Conservation (phyloP, 176 grass and related monocot species). For the Rhipidocladum racemiflorum region DNA sequence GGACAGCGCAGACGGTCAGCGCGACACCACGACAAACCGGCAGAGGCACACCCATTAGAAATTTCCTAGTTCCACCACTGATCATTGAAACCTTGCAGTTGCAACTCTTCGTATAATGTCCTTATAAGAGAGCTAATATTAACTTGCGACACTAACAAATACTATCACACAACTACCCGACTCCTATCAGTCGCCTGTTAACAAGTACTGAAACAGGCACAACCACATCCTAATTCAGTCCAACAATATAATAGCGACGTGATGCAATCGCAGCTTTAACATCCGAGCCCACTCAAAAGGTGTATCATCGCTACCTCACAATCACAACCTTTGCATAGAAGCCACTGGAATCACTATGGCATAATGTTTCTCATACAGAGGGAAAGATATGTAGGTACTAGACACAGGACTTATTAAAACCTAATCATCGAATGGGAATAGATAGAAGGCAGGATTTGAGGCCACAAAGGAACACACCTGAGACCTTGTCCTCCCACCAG, state of each 20-base stretch:
- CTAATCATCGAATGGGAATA: not conserved
- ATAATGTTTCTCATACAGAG: not conserved
- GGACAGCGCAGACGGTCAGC: too few species aligned
- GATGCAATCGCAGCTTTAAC: not conserved
- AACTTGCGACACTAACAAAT: not conserved
- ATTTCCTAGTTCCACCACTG: too few species aligned
- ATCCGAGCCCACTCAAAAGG: not conserved
- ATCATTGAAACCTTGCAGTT: not conserved
- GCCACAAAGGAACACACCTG: slow-evolving; percentile 48
- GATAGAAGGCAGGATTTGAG: not conserved
- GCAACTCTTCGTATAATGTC: not conserved
- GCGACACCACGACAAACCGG: too few species aligned
- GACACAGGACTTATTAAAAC: not conserved
- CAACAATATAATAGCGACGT: not conserved
- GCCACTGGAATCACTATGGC: not conserved
- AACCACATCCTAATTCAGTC: not conserved
- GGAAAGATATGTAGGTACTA: not conserved
- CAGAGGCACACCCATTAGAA: too few species aligned
- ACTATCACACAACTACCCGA: not conserved
- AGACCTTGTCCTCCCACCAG: slow-evolving; percentile 99
- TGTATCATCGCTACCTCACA: not conserved
- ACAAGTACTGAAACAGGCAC: slow-evolving; percentile 11
- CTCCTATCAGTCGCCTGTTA: not conserved
- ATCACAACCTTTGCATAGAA: not conserved
- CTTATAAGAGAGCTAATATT: not conserved